A percentile compares a stretch with the other conserved stretches of the same genome.
Conservation (phyloP, 768 basidiomycete species). For the Symmetrospora coprosmae region DNA sequence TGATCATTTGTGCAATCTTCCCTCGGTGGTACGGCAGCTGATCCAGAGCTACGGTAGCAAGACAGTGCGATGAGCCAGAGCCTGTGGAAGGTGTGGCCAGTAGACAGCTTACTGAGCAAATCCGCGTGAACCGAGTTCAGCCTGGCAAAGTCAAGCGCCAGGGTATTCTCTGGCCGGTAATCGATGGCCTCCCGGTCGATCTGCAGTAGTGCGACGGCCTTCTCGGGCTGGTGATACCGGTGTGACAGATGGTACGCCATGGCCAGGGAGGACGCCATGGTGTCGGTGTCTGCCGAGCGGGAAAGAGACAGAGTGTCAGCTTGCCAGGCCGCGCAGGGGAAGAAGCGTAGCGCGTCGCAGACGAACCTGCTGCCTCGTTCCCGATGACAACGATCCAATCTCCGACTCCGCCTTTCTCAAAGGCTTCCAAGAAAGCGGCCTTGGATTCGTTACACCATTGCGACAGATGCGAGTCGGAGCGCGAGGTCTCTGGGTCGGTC, state of each 20-base stretch:
- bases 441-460: background rate
- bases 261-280: conserved; percentile 16
- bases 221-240: background rate
- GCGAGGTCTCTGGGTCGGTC: no score
- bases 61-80: background rate
- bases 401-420: background rate
- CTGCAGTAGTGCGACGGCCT: conserved; percentile 19
- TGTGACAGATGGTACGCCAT: conserved; percentile 10
- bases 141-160: background rate
- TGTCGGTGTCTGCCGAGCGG: conserved; percentile 18
- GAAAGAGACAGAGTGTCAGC: background rate
- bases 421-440: background rate
- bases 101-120: conserved; percentile 3
- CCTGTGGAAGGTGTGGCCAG: background rate
- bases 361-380: conserved; percentile 10
- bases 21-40: conserved; percentile 6
- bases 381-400: conserved; percentile 3
- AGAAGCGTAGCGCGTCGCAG: background rate
- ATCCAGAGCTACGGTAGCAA: conserved; percentile 8
- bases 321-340: background rate
- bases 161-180: conserved; percentile 13
- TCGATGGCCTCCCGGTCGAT: background rate
- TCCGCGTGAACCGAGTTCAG: conserved; percentile 1
- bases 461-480: background rate
- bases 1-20: conserved; percentile 12